Evolutionary conservation across 305 asterid species (phyloP).

Genomic region (Lippia alba): DNA sequence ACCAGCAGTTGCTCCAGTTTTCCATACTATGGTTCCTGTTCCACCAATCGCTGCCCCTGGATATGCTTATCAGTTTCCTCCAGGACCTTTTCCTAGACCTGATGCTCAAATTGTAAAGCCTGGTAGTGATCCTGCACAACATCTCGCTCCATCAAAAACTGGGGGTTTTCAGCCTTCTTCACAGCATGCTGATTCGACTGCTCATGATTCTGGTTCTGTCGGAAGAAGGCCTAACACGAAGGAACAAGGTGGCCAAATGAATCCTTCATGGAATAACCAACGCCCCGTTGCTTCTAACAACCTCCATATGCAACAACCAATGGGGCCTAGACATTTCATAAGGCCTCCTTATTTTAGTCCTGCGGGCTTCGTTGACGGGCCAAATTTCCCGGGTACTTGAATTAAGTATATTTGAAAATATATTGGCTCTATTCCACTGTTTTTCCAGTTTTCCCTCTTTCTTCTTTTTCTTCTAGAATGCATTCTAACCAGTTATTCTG

Average conservation of each 20-base stretch:
- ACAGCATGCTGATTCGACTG: slow-evolving; percentile 45
- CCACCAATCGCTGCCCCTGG: slow-evolving; percentile 60
- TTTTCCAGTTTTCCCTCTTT: slow-evolving; percentile 19
- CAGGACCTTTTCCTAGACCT: slow-evolving; percentile 52
- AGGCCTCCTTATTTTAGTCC: slow-evolving; percentile 63
- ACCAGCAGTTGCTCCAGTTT: slow-evolving; percentile 50
- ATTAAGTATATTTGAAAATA: slow-evolving; percentile 10
- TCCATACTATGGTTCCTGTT: slow-evolving; percentile 62
- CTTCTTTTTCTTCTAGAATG: slow-evolving; percentile 15
- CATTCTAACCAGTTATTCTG: slow-evolving; percentile 35
- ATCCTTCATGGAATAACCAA: slow-evolving; percentile 51
- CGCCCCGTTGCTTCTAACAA: slow-evolving; percentile 55
- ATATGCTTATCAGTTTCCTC: slow-evolving; percentile 58
- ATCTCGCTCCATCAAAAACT: slow-evolving; percentile 55
- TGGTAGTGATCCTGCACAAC: slow-evolving; percentile 58
- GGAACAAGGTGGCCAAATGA: slow-evolving; percentile 52
- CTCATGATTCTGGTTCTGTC: slow-evolving; percentile 53
- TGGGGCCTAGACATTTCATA: slow-evolving; percentile 68
- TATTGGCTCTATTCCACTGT: background rate
- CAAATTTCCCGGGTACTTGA: slow-evolving; percentile 63
- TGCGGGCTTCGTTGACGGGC: slow-evolving; percentile 60
- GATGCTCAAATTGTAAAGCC: slow-evolving; percentile 53
- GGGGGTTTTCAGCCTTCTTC: slow-evolving; percentile 61
- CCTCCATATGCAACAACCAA: slow-evolving; percentile 54
- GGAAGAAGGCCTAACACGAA: slow-evolving; percentile 57